These are phyloP conservation scores for Xylaria hypoxylon DNA, from an alignment of 2,329 filamentous ascomycete species.

Conservation along the genomic window DNA sequence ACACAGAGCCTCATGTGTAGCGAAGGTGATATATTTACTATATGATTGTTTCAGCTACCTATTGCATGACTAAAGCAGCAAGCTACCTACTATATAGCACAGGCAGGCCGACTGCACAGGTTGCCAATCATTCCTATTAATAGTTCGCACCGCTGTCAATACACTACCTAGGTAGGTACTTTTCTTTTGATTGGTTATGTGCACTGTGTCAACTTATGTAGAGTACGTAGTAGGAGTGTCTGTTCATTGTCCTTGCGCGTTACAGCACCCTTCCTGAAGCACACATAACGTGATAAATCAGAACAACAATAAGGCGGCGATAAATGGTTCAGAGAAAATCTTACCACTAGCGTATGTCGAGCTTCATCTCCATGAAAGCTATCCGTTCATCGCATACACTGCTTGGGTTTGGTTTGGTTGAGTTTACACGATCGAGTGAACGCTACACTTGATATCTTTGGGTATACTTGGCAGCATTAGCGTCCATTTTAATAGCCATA, in stretches of 20 bases:
- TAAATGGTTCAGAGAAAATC: too few relatives aligned
- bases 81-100: not conserved
- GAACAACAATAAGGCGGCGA: too few relatives aligned
- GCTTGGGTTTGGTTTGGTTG: not conserved
- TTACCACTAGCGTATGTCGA: too few relatives aligned
- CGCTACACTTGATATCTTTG: not conserved
- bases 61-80: slow-evolving; percentile 13
- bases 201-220: not conserved
- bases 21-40: too few relatives aligned
- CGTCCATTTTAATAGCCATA: not conserved
- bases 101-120: slow-evolving; percentile 6
- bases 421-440: not conserved
- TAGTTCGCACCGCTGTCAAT: too few relatives aligned
- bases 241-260: not conserved
- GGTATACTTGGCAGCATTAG: slow-evolving; percentile 2
- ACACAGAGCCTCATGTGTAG: slow-evolving; percentile 21
- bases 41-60: slow-evolving; percentile 7
- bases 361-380: not conserved
- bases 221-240: too few relatives aligned
- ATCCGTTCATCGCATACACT: not conserved
- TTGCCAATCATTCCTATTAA: slow-evolving; percentile 17
- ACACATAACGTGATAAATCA: too few relatives aligned
- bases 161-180: too few relatives aligned
- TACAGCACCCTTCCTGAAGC: not conserved
- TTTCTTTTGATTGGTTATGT: too few relatives aligned